Evolutionary conservation across 148 eudicot species (phyloP), one percentile per base, ranked within the genome.

Genomic region (Rhododendron griersonianum): DNA sequence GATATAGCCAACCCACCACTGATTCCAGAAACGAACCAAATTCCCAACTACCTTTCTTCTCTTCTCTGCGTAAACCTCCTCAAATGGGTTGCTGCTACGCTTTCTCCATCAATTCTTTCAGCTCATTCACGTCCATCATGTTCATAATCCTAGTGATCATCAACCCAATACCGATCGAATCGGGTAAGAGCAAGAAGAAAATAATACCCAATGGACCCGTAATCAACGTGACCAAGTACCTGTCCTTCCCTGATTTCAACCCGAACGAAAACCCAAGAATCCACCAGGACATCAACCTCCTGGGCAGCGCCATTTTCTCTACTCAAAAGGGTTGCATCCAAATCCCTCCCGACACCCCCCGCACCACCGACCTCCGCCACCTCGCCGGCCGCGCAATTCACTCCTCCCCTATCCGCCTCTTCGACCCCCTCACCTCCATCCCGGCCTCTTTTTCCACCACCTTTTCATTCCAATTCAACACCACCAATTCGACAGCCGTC

Each of bases 401-500:
- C 79, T 86, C 96, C 3, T 92, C 90, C 23, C 98, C 95, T 0
- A 41, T 95, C 19, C 93, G 98, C 73, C 85, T 95, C 14, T 92
- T 91, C 88, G 98, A 94, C 86, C 96, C 96, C 5, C 61, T 39
- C 47, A 90, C 91, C 80, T 83, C 73, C 61, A 86, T 88, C 2
- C 94, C 98, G 0, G 95, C 95, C 82, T 94, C 96, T 1, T 95
- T 95, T 87, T 85, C 91, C 14, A 93, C 98, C 6, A 89, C 94
- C 28, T 95, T 95, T 78, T 84, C 95, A 71, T 95, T 95, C 86
- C 96, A 91, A 53, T 82, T 95, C 87, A 89, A 83, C 18, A 79
- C 73, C 51, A 71, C 57, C n/a, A 61, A 39, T 44, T 25, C 61
- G 0, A 4, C 69, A 11, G 80, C 15, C 1, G 47, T 14, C 0